Base-by-base conservation (phyloP, 768 basidiomycete species). In the Podaxis carcinomalis region DNA sequence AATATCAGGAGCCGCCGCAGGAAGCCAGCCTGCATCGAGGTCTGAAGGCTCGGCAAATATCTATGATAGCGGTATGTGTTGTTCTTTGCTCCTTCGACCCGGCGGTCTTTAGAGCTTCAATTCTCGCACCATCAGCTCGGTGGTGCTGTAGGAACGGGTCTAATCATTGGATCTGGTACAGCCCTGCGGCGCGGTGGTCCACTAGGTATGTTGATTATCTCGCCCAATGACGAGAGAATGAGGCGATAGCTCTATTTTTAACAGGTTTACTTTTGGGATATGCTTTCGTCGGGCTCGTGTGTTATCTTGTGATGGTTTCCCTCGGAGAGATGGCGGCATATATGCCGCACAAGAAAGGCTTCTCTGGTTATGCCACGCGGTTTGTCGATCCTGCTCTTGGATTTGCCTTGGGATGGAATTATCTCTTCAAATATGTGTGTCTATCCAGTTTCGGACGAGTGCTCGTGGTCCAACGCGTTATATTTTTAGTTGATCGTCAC, bases 331-430 rank as follows among this genome's bases (percentile, higher is more conserved):
- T 82, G 79, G 77, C 80, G 21, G 74, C 79, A 13, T 82, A 77
- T 66, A 69, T 83, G 42, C 83, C 83, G 14, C 83, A 85, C 71
- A 86, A 87, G 70, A 83, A 83, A 63, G 85, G 83, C 2, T 82
- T 80, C 59, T 72, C 80, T 56, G 85, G 84, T 1, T 86, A 86
- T 66, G 84, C 85, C 0, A 82, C 84, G 1, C 82, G 87, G 51
- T 86, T 86, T 65, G 82, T 83, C 21, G 87, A 88, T 69, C 86
- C 87, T 54, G 85, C 86, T 21, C 77, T 87, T 49, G 86, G 84
- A 40, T 88, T 89, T 68, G 86, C 83, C 14, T 70, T 87, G 16
- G 87, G 86, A 51, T 87, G 79, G 76, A 87, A 86, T 68, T 86
- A 87, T 67, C 72, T 87, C 46, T 68, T 81, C 62, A 84, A 84